Base-by-base conservation (phyloP, 73 alveolate genomes). In the Blepharisma stoltei region DNA sequence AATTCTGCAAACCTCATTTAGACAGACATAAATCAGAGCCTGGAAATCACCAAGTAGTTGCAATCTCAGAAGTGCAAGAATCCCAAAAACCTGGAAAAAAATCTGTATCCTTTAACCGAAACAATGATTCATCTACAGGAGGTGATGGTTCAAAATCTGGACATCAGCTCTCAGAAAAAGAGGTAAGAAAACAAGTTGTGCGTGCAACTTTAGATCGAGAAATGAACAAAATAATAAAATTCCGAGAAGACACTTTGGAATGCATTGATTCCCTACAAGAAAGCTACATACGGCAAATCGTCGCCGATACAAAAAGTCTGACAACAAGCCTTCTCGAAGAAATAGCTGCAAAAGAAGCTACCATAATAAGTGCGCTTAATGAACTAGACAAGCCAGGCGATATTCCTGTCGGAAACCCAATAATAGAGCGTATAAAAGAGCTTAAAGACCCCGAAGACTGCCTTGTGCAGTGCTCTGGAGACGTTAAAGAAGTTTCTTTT, bases 351-450 rank as follows among this genome's bases (percentile, higher is more conserved):
- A 60, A 60, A 60, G 49, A 60, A 60, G 49, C 14, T 14, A n/a
- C 14, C 0, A 0, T 60, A 18, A 38, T 14, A 60, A 20, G 18
- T 14, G 23, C 73, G 11, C 14, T 60, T 1, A 25, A n/a, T 2
- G 73, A 60, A 20, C 11, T 60, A 1, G 73, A 60, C 14, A 38
- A 14, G 18, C 46, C 23, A 14, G 73, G 73, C 14, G 23, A 60
- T 14, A 60, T 60, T 25, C 73, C 73, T 60, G 38, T 60, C 23
- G 73, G 73, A 9, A n/a, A 60, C 46, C 45, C 73, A 1, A 38
- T 60, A 18, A 60, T 60, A 18, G 73, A 60, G 23, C 14, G 45
- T 14, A 9, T 60, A 1, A 60, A 60, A 60, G 23, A 60, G 23
- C 41, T 32, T 32, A 60, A 60, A 14, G 46, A n/a, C 37, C 48